Percentiles rank a stretch among this genome's conserved stretches.
Conservation (phyloP, 441 rosid genomes). For the Adansonia gregorii region DNA sequence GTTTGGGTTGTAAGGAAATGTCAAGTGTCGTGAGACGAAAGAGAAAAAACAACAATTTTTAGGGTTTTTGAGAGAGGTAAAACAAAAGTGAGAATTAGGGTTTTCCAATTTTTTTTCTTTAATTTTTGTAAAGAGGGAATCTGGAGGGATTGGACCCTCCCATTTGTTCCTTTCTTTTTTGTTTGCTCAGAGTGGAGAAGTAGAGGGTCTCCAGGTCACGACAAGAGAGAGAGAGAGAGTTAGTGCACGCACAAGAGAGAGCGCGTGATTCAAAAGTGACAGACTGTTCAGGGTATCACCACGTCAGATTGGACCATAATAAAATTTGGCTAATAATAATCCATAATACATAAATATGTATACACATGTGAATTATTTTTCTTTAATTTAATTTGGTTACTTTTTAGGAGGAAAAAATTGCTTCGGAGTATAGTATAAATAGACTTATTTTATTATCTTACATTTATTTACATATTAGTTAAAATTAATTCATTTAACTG, state of each 20-base stretch:
- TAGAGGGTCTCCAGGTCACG: too few species aligned
- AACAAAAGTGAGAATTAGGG: not conserved
- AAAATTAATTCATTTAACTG: too few species aligned
- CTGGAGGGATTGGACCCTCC: not conserved
- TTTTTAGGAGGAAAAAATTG: too few species aligned
- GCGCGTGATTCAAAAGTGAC: conserved; percentile 3
- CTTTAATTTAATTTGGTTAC: too few species aligned
- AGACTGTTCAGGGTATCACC: conserved; percentile 4
- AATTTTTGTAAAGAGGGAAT: not conserved
- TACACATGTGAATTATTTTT: too few species aligned
- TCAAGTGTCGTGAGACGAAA: not conserved
- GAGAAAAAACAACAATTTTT: not conserved
- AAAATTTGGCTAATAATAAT: not conserved
- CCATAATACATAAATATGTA: too few species aligned
- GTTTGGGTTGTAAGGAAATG: not conserved
- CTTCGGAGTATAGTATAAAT: too few species aligned
- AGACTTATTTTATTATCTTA: too few species aligned
- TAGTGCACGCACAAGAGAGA: not conserved
- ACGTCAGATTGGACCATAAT: not conserved
- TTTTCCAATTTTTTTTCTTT: not conserved
- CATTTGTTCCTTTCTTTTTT: too few species aligned
- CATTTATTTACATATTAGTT: too few species aligned
- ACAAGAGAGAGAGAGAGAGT: not conserved
- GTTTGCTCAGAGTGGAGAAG: not conserved
- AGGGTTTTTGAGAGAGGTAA: not conserved